phyloP scores from a whole-genome alignment of 1,284 basidiomycete genomes.

The Phellinidium pouzarii region DNA sequence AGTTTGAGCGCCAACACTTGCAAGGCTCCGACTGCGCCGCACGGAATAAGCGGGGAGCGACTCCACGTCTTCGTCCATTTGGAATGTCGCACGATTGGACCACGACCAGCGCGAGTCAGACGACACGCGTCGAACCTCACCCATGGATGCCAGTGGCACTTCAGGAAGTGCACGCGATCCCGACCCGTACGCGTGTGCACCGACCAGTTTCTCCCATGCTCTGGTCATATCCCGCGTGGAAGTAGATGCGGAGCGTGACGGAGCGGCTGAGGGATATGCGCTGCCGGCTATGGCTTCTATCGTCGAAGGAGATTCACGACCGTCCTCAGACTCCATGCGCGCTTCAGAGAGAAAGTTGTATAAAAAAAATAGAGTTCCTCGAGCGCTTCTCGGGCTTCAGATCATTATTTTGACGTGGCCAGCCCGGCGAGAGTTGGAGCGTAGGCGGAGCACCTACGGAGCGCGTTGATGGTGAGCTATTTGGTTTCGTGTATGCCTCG shows the following conservation, averaged over 20 bases:
- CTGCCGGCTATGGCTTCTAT: conserved; percentile 2
- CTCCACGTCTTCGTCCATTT: conserved; percentile 1
- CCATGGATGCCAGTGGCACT: not conserved
- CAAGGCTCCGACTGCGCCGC: not conserved
- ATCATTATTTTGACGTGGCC: not conserved
- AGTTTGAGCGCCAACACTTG: not conserved
- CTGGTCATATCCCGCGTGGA: not conserved
- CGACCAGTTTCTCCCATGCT: not conserved
- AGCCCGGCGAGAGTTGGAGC: not conserved
- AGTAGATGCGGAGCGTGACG: not conserved
- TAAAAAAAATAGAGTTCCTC: not conserved
- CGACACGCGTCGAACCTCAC: not conserved
- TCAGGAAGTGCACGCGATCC: not conserved
- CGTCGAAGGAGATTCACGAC: not conserved
- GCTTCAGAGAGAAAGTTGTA: not conserved
- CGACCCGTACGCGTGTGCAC: not conserved
- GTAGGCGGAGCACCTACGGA: not conserved
- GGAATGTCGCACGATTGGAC: conserved; percentile 4
- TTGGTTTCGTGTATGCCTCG: not conserved
- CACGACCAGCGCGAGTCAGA: conserved; percentile 5
- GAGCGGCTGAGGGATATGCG: not conserved
- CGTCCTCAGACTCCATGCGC: not conserved
- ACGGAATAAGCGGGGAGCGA: conserved; percentile 6
- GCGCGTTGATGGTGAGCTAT: not conserved
- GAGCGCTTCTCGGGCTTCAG: not conserved